Conservation (phyloP, 495 filamentous ascomycete species). For the Glutinoglossum americanum region DNA sequence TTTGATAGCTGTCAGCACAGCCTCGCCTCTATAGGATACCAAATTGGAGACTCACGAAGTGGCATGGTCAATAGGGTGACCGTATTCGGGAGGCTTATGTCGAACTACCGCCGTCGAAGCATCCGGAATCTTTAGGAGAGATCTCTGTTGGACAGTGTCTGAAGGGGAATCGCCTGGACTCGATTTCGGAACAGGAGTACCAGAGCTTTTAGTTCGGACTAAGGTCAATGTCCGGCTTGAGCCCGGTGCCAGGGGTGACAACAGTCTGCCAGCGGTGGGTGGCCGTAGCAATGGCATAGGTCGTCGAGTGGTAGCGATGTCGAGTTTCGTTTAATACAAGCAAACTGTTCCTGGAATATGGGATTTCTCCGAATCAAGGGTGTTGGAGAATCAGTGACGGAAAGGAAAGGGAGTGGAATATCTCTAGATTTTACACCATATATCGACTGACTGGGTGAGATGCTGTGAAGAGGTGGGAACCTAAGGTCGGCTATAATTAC, state of each 20-base stretch:
- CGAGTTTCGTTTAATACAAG: too few species aligned
- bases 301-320: slow-evolving; percentile 1
- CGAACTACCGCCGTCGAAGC: slow-evolving; percentile 27
- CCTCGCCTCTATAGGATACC: background rate
- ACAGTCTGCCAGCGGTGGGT: background rate
- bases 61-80: slow-evolving; percentile 51
- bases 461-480: too few species aligned
- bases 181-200: slow-evolving; percentile 13
- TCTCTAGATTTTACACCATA: too few species aligned
- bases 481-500: too few species aligned
- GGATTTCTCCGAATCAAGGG: too few species aligned
- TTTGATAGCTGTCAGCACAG: background rate
- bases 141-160: slow-evolving; percentile 18
- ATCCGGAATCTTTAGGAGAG: slow-evolving; percentile 31
- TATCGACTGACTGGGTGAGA: too few species aligned
- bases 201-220: background rate
- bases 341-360: too few species aligned
- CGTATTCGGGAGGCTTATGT: slow-evolving; percentile 58
- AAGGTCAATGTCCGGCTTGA: slow-evolving; percentile 2
- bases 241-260: background rate
- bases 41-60: slow-evolving; percentile 41
- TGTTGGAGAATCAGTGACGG: too few species aligned
- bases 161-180: slow-evolving; percentile 23
- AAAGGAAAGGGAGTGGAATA: too few species aligned
- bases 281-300: slow-evolving; percentile 20